Conservation (phyloP, 129 eudicot species). For the Apium graveolens region DNA sequence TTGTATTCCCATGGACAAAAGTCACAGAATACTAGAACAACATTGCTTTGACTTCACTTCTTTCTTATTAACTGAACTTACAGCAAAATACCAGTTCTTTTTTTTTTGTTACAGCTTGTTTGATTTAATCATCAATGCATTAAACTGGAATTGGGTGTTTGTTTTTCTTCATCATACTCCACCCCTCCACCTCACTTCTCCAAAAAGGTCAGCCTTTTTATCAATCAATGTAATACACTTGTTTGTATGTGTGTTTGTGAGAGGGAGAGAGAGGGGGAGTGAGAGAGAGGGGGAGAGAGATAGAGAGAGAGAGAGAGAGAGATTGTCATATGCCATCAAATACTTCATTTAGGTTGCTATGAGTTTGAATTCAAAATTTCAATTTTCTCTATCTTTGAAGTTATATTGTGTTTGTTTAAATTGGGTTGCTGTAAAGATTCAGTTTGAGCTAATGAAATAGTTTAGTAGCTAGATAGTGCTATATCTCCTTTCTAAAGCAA, state of each 20-base stretch:
- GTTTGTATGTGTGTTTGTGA: neutral
- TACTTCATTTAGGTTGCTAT: neutral
- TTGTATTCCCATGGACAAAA: neutral
- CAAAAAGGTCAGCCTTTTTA: neutral
- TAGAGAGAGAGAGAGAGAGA: no score
- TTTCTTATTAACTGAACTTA: neutral
- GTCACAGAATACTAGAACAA: neutral
- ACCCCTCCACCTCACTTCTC: neutral
- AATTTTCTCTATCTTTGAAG: neutral
- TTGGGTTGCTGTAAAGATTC: neutral
- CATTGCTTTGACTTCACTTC: neutral
- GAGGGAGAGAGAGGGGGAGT: no score
- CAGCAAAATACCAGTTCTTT: neutral
- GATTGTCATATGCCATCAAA: neutral
- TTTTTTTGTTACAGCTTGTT: neutral
- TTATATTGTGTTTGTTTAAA: neutral
- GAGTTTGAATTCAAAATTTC: neutral
- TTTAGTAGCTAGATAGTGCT: neutral
- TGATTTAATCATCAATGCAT: neutral
- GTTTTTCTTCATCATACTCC: neutral
- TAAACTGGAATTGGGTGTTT: neutral
- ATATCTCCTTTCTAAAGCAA: neutral
- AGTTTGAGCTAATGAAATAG: neutral
- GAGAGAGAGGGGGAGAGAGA: no score
- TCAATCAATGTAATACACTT: neutral